Conservation (phyloP, 805 yeast species). For the Teunomyces tritomae region DNA sequence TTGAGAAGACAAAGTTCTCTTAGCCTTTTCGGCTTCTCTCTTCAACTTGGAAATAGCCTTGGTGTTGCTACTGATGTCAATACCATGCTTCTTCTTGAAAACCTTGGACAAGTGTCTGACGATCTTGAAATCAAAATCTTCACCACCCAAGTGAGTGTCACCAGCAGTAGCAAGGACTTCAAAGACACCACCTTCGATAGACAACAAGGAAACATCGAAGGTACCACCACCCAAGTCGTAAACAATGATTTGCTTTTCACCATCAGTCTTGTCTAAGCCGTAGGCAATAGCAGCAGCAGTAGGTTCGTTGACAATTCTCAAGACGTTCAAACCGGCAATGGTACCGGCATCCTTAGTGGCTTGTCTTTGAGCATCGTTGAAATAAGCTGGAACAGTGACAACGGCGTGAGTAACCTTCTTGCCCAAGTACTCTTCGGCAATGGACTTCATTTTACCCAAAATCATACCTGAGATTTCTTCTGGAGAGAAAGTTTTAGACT, state of each 20-base stretch:
- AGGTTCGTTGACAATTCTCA: conserved; percentile 90
- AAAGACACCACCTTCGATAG: conserved; percentile 48
- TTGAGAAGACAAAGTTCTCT: conserved; percentile 48
- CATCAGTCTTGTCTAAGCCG: conserved; percentile 31
- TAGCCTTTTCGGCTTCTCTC: conserved; percentile 50
- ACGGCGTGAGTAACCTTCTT: conserved; percentile 80
- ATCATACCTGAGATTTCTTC: conserved; percentile 96
- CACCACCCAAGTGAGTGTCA: conserved; percentile 53
- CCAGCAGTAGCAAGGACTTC: conserved; percentile 49
- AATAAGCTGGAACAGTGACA: conserved; percentile 90
- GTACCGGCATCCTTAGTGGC: conserved; percentile 93
- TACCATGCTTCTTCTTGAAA: conserved; percentile 45
- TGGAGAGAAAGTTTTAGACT: conserved; percentile 83
- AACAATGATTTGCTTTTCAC: conserved; percentile 45
- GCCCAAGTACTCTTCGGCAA: conserved; percentile 76
- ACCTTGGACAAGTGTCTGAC: conserved; percentile 42
- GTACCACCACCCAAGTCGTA: conserved; percentile 53
- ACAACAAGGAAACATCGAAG: conserved; percentile 32
- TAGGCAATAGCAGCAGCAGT: conserved; percentile 34
- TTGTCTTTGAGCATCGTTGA: conserved; percentile 92
- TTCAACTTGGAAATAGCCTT: conserved; percentile 46
- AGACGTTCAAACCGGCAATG: conserved; percentile 84
- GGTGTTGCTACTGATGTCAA: conserved; percentile 39
- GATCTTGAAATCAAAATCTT: conserved; percentile 46
- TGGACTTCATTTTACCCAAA: conserved; percentile 80